Conservation (phyloP, 331 rosid species). For the Malus hybrid region DNA sequence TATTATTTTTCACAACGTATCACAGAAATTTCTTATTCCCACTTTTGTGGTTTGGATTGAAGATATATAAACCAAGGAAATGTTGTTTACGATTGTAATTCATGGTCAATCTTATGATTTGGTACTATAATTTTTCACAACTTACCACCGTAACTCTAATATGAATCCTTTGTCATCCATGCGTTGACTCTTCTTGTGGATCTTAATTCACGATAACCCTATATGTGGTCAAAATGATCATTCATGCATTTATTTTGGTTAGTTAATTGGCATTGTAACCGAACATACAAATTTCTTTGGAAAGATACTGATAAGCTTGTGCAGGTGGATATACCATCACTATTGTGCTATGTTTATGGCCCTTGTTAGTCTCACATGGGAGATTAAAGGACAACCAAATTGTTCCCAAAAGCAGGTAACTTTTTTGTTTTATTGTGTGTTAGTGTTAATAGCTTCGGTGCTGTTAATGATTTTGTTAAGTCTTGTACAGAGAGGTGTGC, state of each 20-base stretch:
- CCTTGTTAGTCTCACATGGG: conserved; percentile 97
- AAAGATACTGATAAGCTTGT: conserved; percentile 8
- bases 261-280: not conserved
- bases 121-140: not conserved
- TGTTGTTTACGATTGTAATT: not conserved
- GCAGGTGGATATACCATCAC: conserved; percentile 99
- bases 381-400: conserved; percentile 86
- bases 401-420: conserved; percentile 83
- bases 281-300: not conserved
- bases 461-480: not conserved
- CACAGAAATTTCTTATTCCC: not conserved
- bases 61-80: not conserved
- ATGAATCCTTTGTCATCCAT: not conserved
- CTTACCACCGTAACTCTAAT: not conserved
- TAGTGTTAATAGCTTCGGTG: not conserved
- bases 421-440: not conserved
- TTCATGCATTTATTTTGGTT: not conserved
- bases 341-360: conserved; percentile 96
- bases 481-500: conserved; percentile 78
- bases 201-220: not conserved
- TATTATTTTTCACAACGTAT: not conserved
- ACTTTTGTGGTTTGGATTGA: not conserved
- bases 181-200: not conserved
- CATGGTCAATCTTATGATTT: not conserved
- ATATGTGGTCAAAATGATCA: not conserved